Conservation (phyloP, 371 early-diverging fungal species). For the Fennellomyces sp. region DNA sequence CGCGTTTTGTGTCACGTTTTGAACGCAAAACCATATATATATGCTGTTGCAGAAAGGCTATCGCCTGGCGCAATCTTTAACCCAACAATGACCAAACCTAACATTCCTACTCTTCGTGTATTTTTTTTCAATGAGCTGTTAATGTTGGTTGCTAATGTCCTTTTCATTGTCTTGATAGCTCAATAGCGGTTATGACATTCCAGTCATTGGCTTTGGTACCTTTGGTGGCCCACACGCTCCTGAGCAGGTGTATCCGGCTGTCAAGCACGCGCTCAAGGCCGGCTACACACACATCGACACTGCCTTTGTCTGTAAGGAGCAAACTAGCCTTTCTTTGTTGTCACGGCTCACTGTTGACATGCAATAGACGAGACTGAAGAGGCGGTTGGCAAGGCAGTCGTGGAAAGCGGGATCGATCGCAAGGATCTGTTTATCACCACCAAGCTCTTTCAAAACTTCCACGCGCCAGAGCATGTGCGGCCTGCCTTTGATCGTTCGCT, state of each 20-base stretch:
- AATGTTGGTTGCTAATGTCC: too few species aligned
- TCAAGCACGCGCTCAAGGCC: conserved; percentile 34
- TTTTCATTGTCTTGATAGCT: conserved; percentile 13
- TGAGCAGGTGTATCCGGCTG: conserved; percentile 35
- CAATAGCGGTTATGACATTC: conserved; percentile 42
- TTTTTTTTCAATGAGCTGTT: neutral
- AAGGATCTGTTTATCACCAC: conserved; percentile 54
- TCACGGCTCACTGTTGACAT: too few species aligned
- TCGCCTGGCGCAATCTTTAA: too few species aligned
- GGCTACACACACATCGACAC: conserved; percentile 49
- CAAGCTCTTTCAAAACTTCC: conserved; percentile 86
- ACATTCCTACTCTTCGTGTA: neutral
- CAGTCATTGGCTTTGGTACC: conserved; percentile 44
- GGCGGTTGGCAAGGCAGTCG: conserved; percentile 74
- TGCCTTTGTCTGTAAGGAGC: conserved; percentile 38
- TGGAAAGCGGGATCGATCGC: conserved; percentile 56
- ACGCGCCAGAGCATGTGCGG: conserved; percentile 50
- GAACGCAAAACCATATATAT: too few species aligned
- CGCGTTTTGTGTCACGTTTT: too few species aligned
- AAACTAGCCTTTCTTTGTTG: neutral
- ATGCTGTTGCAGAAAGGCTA: too few species aligned
- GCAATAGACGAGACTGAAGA: conserved; percentile 67
- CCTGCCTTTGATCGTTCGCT: conserved; percentile 64
- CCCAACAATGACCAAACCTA: too few species aligned
- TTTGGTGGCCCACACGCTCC: conserved; percentile 45